phyloP scores from a whole-genome alignment of 768 basidiomycete genomes.

The Pleurotus ostreatus region DNA sequence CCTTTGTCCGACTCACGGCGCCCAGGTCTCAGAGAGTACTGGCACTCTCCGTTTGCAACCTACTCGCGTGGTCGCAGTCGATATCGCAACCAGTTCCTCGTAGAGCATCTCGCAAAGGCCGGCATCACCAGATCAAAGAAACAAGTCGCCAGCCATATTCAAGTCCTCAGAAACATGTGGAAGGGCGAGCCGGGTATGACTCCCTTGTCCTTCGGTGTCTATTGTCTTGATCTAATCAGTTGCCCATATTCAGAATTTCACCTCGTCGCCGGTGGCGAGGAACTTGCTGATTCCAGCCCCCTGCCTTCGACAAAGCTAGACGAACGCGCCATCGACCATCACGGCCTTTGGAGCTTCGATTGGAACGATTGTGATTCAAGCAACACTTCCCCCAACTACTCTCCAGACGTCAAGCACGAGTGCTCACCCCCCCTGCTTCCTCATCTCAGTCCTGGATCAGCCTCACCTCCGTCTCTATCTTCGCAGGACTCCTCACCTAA shows the following conservation, averaged over 20 bases:
- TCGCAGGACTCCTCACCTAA: conserved; percentile 17
- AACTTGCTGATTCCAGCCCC: conserved; percentile 48
- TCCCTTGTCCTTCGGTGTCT: conserved; percentile 9
- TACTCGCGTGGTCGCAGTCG: conserved; percentile 72
- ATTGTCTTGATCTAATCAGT: conserved; percentile 13
- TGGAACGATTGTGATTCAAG: conserved; percentile 39
- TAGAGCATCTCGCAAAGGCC: conserved; percentile 69
- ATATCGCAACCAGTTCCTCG: conserved; percentile 84
- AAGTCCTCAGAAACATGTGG: conserved; percentile 85
- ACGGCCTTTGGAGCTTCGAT: conserved; percentile 45
- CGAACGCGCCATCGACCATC: conserved; percentile 28
- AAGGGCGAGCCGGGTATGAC: conserved; percentile 69
- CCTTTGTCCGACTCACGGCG: conserved; percentile 20
- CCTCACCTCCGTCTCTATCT: conserved; percentile 15
- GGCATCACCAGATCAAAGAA: conserved; percentile 78
- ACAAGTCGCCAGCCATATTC: conserved; percentile 87
- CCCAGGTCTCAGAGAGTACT: conserved; percentile 66
- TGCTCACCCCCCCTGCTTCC: conserved; percentile 32
- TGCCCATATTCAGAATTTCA: conserved; percentile 51
- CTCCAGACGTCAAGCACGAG: conserved; percentile 39
- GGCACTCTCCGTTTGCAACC: conserved; percentile 78
- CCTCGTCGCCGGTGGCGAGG: conserved; percentile 78
- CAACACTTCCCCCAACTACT: conserved; percentile 42
- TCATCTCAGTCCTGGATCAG: conserved; percentile 9
- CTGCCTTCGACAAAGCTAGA: conserved; percentile 55